Evolutionary conservation across 257 asterid species (phyloP), one percentile per base, ranked within the genome.

Genomic region (Solanum virginianum): DNA sequence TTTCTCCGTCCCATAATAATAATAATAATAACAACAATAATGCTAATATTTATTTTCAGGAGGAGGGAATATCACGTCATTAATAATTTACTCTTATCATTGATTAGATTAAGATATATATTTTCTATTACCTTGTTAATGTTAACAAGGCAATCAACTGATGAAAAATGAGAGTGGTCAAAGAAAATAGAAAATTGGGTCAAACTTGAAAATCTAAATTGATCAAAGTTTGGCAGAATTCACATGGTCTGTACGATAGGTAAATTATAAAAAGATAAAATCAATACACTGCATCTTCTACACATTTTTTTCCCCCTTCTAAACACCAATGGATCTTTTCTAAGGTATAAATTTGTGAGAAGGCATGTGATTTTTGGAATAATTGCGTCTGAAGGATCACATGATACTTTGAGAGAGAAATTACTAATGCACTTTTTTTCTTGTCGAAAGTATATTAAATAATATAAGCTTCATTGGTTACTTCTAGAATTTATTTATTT

Each of bases 361-460:
- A 3, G 39, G 66, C 91, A 86, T 88, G 91, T 89, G 91, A 83
- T 47, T 24, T 32, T 22, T 51, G 80, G 89, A 87, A 86, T 85
- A 85, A 77, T 82, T 66, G 85, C 86, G 80, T 87, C 87, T 87
- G 41, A 6, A 81, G 86, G 86, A 62, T 84, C 89, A 87, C 89
- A 86, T 85, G 89, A 86, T 7, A 53, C 88, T 77, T 86, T 71
- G 49, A n/a, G 55, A 80, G 24, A 24, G 17, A 54, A 8, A 15
- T 53, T 65, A n/a, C 3, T 29, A 51, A 80, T 9, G 24, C 43
- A 29, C 47, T 26, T 15, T 12, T 24, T 11, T 53, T 10, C 41
- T 39, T 3, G 6, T 4, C 9, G 0, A 65, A 29, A 32, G 8
- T 32, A 32, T 32, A 66, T 32, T 15, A 26, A 68, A 12, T 69